Evolutionary conservation across 2,329 filamentous ascomycete genomes (phyloP).

Genomic region (Fusarium hainanense): DNA sequence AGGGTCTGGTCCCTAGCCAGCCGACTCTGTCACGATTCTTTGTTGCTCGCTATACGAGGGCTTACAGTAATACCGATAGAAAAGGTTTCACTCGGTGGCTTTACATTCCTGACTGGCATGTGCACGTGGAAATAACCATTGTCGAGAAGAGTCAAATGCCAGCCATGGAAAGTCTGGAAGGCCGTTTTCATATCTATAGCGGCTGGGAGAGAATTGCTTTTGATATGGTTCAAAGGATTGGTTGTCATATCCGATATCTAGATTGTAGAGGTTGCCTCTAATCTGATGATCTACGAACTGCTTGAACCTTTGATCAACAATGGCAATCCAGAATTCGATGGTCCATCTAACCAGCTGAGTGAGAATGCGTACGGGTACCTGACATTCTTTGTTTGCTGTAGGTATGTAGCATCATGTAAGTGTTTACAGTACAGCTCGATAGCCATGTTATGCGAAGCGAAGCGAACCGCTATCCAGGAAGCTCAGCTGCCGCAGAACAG

Average conservation of each 20-base stretch:
- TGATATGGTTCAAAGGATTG: background rate
- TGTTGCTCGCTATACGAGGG: background rate
- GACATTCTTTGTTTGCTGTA: background rate
- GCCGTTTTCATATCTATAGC: constrained; percentile 7
- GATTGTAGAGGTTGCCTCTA: background rate
- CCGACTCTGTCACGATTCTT: background rate
- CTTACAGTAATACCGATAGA: constrained; percentile 1
- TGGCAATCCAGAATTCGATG: constrained; percentile 15
- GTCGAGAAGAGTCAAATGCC: constrained; percentile 34
- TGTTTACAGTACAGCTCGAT: background rate
- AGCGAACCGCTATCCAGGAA: constrained; percentile 7
- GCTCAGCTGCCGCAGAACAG: constrained; percentile 17
- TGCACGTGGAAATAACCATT: constrained; percentile 33
- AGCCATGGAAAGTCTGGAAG: constrained; percentile 37
- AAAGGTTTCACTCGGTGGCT: constrained; percentile 24
- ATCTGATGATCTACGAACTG: constrained; percentile 30
- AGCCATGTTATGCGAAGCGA: background rate
- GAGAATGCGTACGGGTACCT: constrained; percentile 18
- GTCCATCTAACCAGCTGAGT: constrained; percentile 2
- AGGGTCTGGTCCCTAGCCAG: constrained; percentile 26
- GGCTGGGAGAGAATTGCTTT: background rate
- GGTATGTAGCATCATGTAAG: constrained; percentile 3
- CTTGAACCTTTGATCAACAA: constrained; percentile 15
- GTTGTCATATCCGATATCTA: background rate
- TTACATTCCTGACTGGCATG: constrained; percentile 31